These are phyloP conservation scores for Sporothrix pseudoabietina DNA, from an alignment of 2,329 filamentous ascomycete species.

Conservation along the genomic window DNA sequence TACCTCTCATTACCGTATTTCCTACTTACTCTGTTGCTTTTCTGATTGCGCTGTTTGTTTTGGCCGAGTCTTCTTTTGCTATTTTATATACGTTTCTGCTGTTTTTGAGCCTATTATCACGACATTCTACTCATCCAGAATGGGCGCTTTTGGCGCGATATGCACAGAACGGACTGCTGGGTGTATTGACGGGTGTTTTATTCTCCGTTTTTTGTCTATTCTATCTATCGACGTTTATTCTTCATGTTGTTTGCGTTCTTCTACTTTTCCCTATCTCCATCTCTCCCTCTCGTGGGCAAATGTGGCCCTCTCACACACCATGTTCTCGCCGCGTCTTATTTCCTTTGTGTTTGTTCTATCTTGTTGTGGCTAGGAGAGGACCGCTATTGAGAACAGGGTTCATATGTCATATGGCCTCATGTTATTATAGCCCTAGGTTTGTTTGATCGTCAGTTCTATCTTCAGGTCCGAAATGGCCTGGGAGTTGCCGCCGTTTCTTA, in stretches of 20 bases:
- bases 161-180: not conserved
- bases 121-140: not conserved
- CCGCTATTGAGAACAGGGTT: not conserved
- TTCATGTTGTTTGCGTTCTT: not conserved
- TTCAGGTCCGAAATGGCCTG: not conserved
- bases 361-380: conserved; percentile 17
- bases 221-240: not conserved
- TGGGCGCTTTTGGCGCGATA: conserved; percentile 2
- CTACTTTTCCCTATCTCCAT: not conserved
- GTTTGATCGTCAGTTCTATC: not conserved
- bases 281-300: not conserved
- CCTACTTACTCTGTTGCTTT: not conserved
- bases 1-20: conserved; percentile 12
- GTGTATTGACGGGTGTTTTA: conserved; percentile 1
- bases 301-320: not conserved
- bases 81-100: not conserved
- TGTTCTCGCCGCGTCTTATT: not conserved
- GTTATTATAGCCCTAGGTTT: not conserved
- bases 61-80: not conserved
- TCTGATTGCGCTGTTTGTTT: not conserved
- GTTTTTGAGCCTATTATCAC: not conserved
- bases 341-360: conserved; percentile 17
- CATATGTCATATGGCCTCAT: not conserved
- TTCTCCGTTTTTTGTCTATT: not conserved
- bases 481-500: not conserved